These are phyloP conservation scores for Leptomonas pyrrhocoris DNA, from an alignment of 208 protist species.

Conservation along the genomic window DNA sequence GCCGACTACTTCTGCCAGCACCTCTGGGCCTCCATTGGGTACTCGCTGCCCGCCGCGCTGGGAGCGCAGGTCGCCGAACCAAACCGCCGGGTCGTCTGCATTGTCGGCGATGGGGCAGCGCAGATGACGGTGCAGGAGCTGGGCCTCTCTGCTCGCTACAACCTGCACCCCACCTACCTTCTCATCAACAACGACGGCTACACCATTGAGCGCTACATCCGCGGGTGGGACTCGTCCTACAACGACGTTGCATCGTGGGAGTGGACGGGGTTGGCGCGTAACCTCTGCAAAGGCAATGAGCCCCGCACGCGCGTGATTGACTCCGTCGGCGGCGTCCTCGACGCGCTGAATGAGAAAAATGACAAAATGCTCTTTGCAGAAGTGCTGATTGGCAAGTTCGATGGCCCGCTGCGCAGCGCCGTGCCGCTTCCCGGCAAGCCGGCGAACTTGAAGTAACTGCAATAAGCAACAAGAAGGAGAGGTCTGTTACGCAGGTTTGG, in stretches of 20 bases:
- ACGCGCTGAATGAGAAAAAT: conserved; percentile 29
- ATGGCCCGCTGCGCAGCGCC: conserved; percentile 43
- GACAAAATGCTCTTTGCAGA: conserved; percentile 38
- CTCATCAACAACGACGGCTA: conserved; percentile 67
- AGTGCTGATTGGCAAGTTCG: conserved; percentile 50
- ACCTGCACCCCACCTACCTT: conserved; percentile 32
- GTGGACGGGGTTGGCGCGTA: conserved; percentile 37
- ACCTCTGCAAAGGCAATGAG: conserved; percentile 25
- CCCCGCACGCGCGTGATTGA: conserved; percentile 32
- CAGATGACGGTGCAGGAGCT: conserved; percentile 71
- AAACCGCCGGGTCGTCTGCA: conserved; percentile 48
- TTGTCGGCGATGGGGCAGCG: conserved; percentile 54
- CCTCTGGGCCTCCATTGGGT: conserved; percentile 66
- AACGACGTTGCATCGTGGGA: conserved; percentile 56
- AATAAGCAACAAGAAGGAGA: background rate
- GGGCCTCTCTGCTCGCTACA: conserved; percentile 28
- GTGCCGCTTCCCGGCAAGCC: conserved; percentile 37
- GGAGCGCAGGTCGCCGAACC: conserved; percentile 51
- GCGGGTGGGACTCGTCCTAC: conserved; percentile 42
- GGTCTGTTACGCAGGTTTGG: background rate
- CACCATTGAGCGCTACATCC: conserved; percentile 62
- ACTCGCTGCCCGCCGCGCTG: conserved; percentile 50
- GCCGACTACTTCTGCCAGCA: conserved; percentile 33
- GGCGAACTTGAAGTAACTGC: conserved; percentile 5
- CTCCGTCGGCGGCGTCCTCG: conserved; percentile 25